Evolutionary conservation across 2,329 filamentous ascomycete genomes (phyloP), one percentile per base, ranked within the genome.

Genomic region (Hypoxylon sp.): DNA sequence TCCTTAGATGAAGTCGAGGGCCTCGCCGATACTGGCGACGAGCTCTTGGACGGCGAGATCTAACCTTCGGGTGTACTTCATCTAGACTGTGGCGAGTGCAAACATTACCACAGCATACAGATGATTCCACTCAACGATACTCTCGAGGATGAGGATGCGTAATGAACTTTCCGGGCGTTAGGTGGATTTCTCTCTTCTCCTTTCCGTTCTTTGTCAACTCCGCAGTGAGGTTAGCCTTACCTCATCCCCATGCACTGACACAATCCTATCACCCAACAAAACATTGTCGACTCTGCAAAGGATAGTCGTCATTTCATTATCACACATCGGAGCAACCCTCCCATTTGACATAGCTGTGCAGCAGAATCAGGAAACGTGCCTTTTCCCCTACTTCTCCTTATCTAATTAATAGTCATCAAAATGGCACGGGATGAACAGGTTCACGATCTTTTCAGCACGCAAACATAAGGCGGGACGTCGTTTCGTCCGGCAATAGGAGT

Each of bases 11-110:
- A 36, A 36, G 14, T 36, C 34, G 34, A 36, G 14, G 34, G 34
- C 6, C 11, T n/a, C 34, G 4, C 34, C 2, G 46, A 36, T 28
- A 23, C 52, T 43, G 69, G 69, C 25, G 76, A 76, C 14, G 69
- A 70, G 41, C 72, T 75, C 19, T 70, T 72, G 3, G 79, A 82
- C 13, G 81, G 80, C 45, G 81, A 83, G 71, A 76, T 79, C 60
- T 83, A 65, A 74, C 50, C 7, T 56, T n/a, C 7, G 1, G 21
- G 11, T 2, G 13, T 38, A 36, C 19, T 2, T 9, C 9, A 30
- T 34, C 25, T 21, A 4, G 38, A 30, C 48, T 17, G n/a, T n/a
- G 36, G 23, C 19, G 17, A 58, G 17, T 19, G 23, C 10, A 30
- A 28, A 36, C 43, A 53, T 17, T 28, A 9, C 38, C 17, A 43